Percentiles rank a stretch among this genome's conserved stretches.
phyloP scores from a whole-genome alignment of 1,139 yeast genomes.

The Blastobotrys indianensis region DNA sequence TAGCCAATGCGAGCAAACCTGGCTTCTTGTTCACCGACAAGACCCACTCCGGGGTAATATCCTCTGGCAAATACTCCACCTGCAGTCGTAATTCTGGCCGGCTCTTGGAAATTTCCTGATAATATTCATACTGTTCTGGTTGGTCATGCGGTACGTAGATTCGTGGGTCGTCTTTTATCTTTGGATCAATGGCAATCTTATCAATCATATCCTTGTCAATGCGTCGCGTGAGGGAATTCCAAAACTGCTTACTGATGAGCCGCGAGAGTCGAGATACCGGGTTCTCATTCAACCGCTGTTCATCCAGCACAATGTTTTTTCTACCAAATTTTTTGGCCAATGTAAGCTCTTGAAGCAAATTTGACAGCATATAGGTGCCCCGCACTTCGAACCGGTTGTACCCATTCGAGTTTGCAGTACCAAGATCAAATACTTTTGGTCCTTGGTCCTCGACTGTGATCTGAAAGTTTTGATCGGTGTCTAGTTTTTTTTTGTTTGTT shows the following conservation, averaged over 20 bases:
- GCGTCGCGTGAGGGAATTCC: conserved; percentile 73
- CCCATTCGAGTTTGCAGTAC: conserved; percentile 82
- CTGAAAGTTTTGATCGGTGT: conserved; percentile 79
- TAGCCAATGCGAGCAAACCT: conserved; percentile 79
- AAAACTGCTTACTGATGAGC: conserved; percentile 69
- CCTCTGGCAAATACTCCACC: conserved; percentile 61
- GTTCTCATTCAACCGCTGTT: conserved; percentile 76
- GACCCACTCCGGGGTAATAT: conserved; percentile 63
- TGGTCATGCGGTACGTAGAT: conserved; percentile 72
- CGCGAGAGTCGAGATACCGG: conserved; percentile 78
- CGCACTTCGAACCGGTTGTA: conserved; percentile 65
- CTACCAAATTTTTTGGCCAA: conserved; percentile 80
- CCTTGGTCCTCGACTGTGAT: conserved; percentile 91
- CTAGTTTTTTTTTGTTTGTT: conserved; percentile 30
- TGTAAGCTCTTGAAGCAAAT: conserved; percentile 81
- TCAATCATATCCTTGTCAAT: conserved; percentile 59
- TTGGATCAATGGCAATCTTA: conserved; percentile 70
- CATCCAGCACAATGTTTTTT: conserved; percentile 71
- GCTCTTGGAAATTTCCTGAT: conserved; percentile 45
- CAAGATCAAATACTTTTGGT: conserved; percentile 79
- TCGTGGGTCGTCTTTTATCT: conserved; percentile 60
- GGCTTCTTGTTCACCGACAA: conserved; percentile 76
- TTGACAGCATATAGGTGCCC: conserved; percentile 89
- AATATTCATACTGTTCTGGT: conserved; percentile 69
- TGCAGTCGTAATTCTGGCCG: conserved; percentile 61